These are phyloP conservation scores for Typha latifolia DNA, from an alignment of 176 grass and related monocot genomes.

Conservation along the genomic window DNA sequence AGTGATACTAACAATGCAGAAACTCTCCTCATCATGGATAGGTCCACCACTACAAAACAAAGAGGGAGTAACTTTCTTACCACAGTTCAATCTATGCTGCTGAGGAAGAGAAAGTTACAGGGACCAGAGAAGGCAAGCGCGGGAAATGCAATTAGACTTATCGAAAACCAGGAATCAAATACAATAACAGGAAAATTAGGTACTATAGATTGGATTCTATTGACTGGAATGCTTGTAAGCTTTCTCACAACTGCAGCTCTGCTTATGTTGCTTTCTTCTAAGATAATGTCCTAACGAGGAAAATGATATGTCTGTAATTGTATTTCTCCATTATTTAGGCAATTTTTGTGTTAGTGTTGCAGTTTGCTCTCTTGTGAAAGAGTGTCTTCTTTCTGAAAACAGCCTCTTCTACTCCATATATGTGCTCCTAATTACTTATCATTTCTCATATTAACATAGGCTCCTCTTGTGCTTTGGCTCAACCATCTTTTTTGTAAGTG, in stretches of 20 bases:
- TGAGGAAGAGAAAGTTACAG: conserved; percentile 45
- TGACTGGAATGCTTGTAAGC: conserved; percentile 41
- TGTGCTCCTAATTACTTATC: too few relatives aligned
- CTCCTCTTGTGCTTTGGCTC: too few relatives aligned
- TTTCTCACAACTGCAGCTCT: conserved; percentile 33
- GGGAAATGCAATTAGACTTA: not conserved
- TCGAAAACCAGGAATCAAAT: conserved; percentile 11
- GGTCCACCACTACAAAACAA: not conserved
- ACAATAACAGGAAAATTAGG: conserved; percentile 12
- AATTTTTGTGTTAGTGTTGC: not conserved
- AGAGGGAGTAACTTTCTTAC: conserved; percentile 6
- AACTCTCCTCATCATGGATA: not conserved
- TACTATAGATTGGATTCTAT: conserved; percentile 42
- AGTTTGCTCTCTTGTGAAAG: conserved; percentile 1
- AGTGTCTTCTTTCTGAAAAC: not conserved
- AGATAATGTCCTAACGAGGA: conserved; percentile 16
- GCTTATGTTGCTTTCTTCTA: conserved; percentile 29
- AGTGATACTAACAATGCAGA: not conserved
- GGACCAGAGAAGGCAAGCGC: conserved; percentile 15
- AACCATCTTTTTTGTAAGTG: too few relatives aligned
- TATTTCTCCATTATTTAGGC: not conserved
- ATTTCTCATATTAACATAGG: too few relatives aligned
- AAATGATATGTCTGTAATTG: conserved; percentile 9
- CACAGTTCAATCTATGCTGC: conserved; percentile 26
- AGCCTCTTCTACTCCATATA: too few relatives aligned